Evolutionary conservation across 2,329 filamentous ascomycete genomes (phyloP), one percentile per base, ranked within the genome.

Genomic region (Nigrograna mackinnonii): DNA sequence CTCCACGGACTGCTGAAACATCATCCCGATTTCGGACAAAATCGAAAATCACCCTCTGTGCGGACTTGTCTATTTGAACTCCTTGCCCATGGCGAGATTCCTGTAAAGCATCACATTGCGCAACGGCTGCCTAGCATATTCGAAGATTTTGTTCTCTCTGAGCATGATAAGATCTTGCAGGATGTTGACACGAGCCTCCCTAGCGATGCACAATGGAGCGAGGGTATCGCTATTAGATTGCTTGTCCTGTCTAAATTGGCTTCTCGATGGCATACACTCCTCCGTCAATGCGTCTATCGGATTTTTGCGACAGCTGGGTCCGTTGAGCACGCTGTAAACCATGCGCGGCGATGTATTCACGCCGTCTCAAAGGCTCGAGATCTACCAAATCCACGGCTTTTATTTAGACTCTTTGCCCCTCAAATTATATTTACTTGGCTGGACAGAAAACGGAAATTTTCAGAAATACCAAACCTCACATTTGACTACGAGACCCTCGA

Each of bases 371-470:
- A 65, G 11, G 76, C 79, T 1, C 78, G 96, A 22, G 70, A 77
- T 0, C 77, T 97, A 17, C 68, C 77, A 18, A 82, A 83, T 33
- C 77, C 90, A 0, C 82, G 78, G 54, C 79, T 85, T 22, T 72
- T 99, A 1, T 96, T 99, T 60, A 75, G 76, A 5, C 74, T 97
- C 1, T 99, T 97, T 61, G 85, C 89, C 5, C 84, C 91, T 2
- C 94, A 99, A 59, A 77, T 99, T 5, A 74, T 97, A 3, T 96
- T 89, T 62, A 96, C 91, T 0, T 99, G 91, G 92, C 80, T 95
- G 3, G 83, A 89, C 48, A 73, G 96, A 22, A 56, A 55, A 6
- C 74, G 79, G n/a, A 54, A 39, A 12, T 49, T 62, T 32, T 46
- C 57, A 22, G 76, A 82, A 3, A 87, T 99, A 36, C 92, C 94